Evolutionary conservation across 2,329 filamentous ascomycete genomes (phyloP), one percentile per base, ranked within the genome.

Genomic region (Atkinsonella hypoxylon): DNA sequence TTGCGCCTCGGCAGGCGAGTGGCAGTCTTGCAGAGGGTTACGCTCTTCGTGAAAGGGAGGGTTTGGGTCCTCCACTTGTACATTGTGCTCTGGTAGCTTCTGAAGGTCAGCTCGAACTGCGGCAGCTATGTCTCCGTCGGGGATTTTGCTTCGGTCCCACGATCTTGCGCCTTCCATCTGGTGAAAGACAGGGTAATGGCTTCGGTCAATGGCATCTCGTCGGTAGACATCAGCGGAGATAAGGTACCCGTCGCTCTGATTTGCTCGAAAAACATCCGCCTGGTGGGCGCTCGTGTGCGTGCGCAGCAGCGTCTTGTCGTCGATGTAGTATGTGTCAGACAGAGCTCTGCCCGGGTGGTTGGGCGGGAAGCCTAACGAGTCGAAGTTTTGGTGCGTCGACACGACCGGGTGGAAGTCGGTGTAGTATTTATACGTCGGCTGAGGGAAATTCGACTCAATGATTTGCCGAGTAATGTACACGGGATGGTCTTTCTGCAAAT

Each of bases 271-370:
- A 53, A 86, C 76, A 63, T 93, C 81, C 59, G 87, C 81, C 67
- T 98, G 89, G 64, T 98, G 93, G 0, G 93, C 93, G 58, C 87
- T 93, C 2, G 91, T 97, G 67, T 98, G 93, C 0, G 93, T 98
- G 51, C 93, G 80, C 41, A 98, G 72, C 2, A 98, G 82, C 0
- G 87, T 95, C 48, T 80, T 70, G 57, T 83, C 74, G 69, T 95
- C 95, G 62, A 98, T 70, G 67, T 98, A 98, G 74, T 97, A 98
- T 1, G 93, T 97, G 69, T 98, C 93, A 13, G 87, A 91, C 58
- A 81, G 81, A 57, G 81, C 87, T 47, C 93, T 84, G 53, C 93
- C 93, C 4, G 89, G 87, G 61, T 98, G 93, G 64, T 96, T 86
- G 7, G 75, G 62, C 0, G 90, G 85, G 63, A 98, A 97, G 43